Base-by-base conservation (phyloP, 306 rosid species). In the Heteromeles arbutifolia region DNA sequence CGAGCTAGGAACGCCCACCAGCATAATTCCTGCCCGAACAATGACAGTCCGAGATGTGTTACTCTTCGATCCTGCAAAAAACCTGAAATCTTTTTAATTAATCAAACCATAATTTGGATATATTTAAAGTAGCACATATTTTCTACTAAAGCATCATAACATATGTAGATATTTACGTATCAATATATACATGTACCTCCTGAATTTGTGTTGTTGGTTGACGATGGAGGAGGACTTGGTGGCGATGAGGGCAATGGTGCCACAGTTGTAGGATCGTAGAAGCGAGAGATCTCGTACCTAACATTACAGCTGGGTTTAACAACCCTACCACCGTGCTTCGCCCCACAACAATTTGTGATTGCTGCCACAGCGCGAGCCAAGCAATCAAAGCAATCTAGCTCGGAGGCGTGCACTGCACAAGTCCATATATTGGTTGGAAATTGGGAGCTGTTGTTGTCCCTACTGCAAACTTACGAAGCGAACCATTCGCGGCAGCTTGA, bases 381-480 rank as follows among this genome's bases (percentile, higher is more conserved):
- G 67, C 80, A 80, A 2, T 22, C 34, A 18, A 0, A 39, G 75
- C 83, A 80, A 0, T 3, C 29, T 11, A 48, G 22, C 37, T 45
- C 8, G 9, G 59, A 4, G 83, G 76, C 18, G 77, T 74, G 62
- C 83, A 74, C 66, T 80, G 76, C 4, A 19, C 28, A 15, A 74
- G 76, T 26, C 65, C 67, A 57, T 59, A 69, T 6, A 80, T 29
- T 11, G 44, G 19, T 25, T 68, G 43, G 3, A 62, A 58, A 0
- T 26, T 19, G 3, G 59, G 9, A 4, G 31, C 56, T 0, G 59
- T 68, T 3, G 43, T 14, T 8, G 5, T 45, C 2, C 21, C 34
- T 17, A 2, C 3, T 1, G 79, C 70, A 14, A 65, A 74, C 13
- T 73, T 80, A 0, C 67, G 71, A 31, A 26, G 65, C 0, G 39